These are phyloP conservation scores for Cryptosporidium sp. DNA, from an alignment of 169 alveolate species.

Conservation along the genomic window DNA sequence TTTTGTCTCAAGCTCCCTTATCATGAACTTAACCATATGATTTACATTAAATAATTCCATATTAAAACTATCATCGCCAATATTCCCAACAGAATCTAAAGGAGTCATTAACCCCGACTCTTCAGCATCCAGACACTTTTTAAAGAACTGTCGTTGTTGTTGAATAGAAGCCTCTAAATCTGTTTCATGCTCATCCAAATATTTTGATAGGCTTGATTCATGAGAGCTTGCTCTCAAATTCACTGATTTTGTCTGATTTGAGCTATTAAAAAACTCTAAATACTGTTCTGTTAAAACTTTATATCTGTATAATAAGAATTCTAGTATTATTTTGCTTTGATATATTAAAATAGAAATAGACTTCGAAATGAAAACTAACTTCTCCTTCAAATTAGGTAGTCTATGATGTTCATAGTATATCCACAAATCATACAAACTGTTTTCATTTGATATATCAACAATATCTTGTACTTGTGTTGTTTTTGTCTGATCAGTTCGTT, in stretches of 20 bases:
- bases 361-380: neutral
- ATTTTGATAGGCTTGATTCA: neutral
- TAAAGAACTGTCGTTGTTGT: neutral
- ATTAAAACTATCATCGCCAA: neutral
- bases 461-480: neutral
- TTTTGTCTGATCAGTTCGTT: neutral
- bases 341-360: neutral
- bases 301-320: neutral
- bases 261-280: neutral
- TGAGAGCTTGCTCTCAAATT: neutral
- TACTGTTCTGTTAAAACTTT: neutral
- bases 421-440: conserved; percentile 31
- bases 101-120: neutral
- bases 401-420: conserved; percentile 21
- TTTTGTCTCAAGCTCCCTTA: conserved; percentile 7
- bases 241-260: neutral
- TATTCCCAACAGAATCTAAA: neutral
- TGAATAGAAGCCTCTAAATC: neutral
- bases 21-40: neutral
- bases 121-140: neutral
- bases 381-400: conserved; percentile 14
- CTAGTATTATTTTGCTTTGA: conserved; percentile 14
- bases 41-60: neutral
- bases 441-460: neutral
- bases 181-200: neutral